Base-by-base conservation (phyloP, 192 early-diverging fungal genomes). In the Coemansia sp. region DNA sequence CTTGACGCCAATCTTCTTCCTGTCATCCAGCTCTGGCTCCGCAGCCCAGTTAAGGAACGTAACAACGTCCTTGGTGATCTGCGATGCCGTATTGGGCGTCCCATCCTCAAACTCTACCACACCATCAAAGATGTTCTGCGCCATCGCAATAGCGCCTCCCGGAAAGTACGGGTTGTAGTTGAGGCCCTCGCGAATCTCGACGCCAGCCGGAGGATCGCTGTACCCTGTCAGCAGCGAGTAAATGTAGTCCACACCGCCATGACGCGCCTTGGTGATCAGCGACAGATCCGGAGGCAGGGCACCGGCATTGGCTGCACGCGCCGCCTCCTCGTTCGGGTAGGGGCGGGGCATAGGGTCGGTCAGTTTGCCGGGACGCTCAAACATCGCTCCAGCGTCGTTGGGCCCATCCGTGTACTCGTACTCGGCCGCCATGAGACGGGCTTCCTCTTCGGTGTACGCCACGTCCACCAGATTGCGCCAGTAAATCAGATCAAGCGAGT, bases 121-220 rank as follows among this genome's bases (percentile, higher is more conserved):
- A 56, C 92, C 97, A 66, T 99, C 97, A 83, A 90, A 99, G 53
- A 99, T 79, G 60, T 91, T 85, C 68, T 93, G 91, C 36, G 95
- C 97, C 96, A 99, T 99, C 59, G 88, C 88, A 79, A 99, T 99
- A 57, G 96, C 92, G 69, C 96, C 96, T 47, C 97, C 96, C 19
- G 94, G 97, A 93, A 99, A 99, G 87, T 97, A 99, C 41, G 94
- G 93, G 89, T 99, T 99, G 88, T 95, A 99, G 89, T 97, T 94
- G 19, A 99, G 87, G 60, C 96, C 97, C 71, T 96, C 94, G 79
- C 95, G 92, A 51, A 99, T 74, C 61, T 89, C 87, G 59, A 99
- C 89, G 76, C 97, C 96, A 17, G 95, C 93, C 51, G 97, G 97
- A 41, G 97, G 89, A 65, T 97, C 95, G 67, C 88, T 85, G 85